phyloP scores from a whole-genome alignment of 2,329 filamentous ascomycete species.

The Sclerotiophoma versabilis region DNA sequence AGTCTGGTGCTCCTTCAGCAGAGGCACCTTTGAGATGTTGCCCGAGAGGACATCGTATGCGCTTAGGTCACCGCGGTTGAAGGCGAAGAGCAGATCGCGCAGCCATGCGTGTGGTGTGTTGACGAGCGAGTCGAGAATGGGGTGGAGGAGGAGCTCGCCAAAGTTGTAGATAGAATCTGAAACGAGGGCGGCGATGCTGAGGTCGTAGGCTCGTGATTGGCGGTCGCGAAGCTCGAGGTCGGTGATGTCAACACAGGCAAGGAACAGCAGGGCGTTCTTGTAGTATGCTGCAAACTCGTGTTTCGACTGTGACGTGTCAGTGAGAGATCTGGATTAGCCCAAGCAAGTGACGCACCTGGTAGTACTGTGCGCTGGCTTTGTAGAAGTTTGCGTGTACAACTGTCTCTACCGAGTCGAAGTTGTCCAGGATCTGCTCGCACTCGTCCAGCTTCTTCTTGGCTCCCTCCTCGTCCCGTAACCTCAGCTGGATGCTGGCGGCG shows the following conservation, averaged over 20 bases:
- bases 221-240: slow-evolving; percentile 77
- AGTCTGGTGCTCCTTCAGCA: slow-evolving; percentile 78
- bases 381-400: slow-evolving; percentile 97
- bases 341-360: slow-evolving; percentile 64
- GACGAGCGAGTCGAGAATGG: slow-evolving; percentile 85
- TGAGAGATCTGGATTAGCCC: background rate
- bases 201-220: slow-evolving; percentile 85
- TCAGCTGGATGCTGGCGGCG: slow-evolving; percentile 85
- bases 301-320: slow-evolving; percentile 63
- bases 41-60: slow-evolving; percentile 84
- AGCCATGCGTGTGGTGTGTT: slow-evolving; percentile 84
- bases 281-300: slow-evolving; percentile 96
- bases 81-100: slow-evolving; percentile 93
- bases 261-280: slow-evolving; percentile 95
- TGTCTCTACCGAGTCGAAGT: slow-evolving; percentile 93
- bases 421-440: slow-evolving; percentile 86
- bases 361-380: slow-evolving; percentile 92
- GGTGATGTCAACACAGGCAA: slow-evolving; percentile 89
- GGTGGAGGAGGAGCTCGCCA: slow-evolving; percentile 96
- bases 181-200: slow-evolving; percentile 89
- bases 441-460: slow-evolving; percentile 86
- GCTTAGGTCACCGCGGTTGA: slow-evolving; percentile 91
- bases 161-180: slow-evolving; percentile 99
- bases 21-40: slow-evolving; percentile 79
- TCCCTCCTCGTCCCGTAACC: slow-evolving; percentile 78